Evolutionary conservation across 1,139 yeast genomes (phyloP), one percentile per base, ranked within the genome.

Genomic region (Geotrichum australiense): DNA sequence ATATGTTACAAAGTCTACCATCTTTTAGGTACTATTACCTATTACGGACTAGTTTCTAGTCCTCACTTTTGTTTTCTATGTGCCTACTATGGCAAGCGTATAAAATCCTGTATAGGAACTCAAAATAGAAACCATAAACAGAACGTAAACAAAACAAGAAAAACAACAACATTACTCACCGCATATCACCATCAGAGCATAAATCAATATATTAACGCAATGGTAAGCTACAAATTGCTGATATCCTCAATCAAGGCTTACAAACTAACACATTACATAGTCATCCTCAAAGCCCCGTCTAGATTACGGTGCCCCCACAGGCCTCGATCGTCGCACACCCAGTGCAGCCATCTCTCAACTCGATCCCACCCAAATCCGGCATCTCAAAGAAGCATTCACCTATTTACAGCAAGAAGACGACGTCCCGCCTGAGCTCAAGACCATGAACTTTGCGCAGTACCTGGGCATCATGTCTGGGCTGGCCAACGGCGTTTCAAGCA

Each of bases 361-460:
- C 18, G 55, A 52, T 22, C 64, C 62, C n/a, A 53, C 56, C 6
- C 64, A 63, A 30, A 62, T 73, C 25, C 59, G 66, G 19, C 70
- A 65, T 41, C 57, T 76, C 32, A 69, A 71, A 41, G 78, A 73
- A 48, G 69, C 78, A 3, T 76, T 74, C 49, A 66, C 71, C 26
- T 61, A 86, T 52, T 75, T 89, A n/a, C 97, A 89, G 21, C 35
- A 31, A 20, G 35, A 31, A 20, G 35, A 31, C 15, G 25, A 23
- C 6, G 5, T 8, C 6, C 15, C 19, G 6, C 21, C 35, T 14
- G 15, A n/a, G 5, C n/a, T 31, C 8, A 58, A 59, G 6, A 74
- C 76, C n/a, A 53, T 86, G 29, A 76, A 77, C 32, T 85, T 87
- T 55, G 78, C 93, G 2, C 74, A 74, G 37, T 89, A 79, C 58